Evolutionary conservation across 2,329 filamentous ascomycete species (phyloP), one percentile per base, ranked within the genome.

Genomic region (Trichoderma guizhouense): DNA sequence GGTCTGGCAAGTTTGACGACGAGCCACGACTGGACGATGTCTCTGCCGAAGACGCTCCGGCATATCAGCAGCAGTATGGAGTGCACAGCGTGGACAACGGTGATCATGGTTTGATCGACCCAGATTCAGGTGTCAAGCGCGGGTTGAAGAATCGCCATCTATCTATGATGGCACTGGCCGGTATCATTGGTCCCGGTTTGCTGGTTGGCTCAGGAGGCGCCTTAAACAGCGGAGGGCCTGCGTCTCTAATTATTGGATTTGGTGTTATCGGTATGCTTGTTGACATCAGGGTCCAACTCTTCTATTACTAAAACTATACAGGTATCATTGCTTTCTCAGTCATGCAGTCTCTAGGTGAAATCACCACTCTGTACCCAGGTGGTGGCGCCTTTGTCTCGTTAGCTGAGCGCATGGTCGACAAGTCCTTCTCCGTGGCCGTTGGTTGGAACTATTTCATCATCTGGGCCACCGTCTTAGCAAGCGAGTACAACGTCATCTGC

Each of bases 361-460:
- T 94, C 76, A 92, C 92, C 3, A 93, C 92, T 7, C 81, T 93
- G 1, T 93, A 91, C 75, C 92, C 92, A 0, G 90, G 88, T 0
- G 89, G 90, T 6, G 92, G 92, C 3, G 90, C 90, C 0, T 93
- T 94, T 76, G 89, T 90, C n/a, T 89, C 87, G 11, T 86, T 93
- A 43, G 90, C 90, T 0, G 89, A 92, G 74, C 87, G 92, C 8
- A 91, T 94, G 74, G 89, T 93, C 34, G 91, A 93, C 78, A 89
- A 89, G 76, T 90, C 90, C 0, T 90, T 93, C 75, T 89, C 87
- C 12, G 88, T 91, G 47, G 90, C 90, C 1, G 86, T 93, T 0
- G 91, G 91, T 7, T 92, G 90, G 90, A 92, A 91, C 72, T 92
- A 92, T 79, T 92, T 88, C 75, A 87, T 91, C 76, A 90, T 92